Evolutionary conservation across 2,329 filamentous ascomycete species (phyloP).

Genomic region (Waltergamsia citrina): DNA sequence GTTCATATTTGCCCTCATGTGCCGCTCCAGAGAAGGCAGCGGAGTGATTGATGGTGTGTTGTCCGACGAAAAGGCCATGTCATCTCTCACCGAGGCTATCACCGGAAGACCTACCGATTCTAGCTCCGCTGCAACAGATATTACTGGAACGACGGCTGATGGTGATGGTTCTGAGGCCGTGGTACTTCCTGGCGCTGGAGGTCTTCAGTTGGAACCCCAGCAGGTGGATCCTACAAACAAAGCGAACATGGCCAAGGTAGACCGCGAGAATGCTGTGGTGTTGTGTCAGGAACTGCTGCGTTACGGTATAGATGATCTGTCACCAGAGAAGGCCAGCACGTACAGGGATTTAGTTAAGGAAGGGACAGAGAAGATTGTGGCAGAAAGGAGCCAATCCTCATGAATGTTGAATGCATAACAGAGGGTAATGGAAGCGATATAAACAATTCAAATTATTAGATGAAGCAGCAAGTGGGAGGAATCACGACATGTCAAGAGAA

Average conservation of each 20-base stretch:
- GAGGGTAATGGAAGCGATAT: not conserved
- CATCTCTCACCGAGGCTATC: constrained; percentile 34
- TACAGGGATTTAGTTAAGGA: constrained; percentile 39
- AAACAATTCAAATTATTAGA: not conserved
- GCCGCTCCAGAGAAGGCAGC: constrained; percentile 39
- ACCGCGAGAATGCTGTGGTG: constrained; percentile 53
- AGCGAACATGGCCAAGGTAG: constrained; percentile 37
- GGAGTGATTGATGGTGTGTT: constrained; percentile 32
- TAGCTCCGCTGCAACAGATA: not conserved
- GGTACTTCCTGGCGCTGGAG: constrained; percentile 6
- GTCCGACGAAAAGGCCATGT: constrained; percentile 28
- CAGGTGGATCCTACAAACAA: constrained; percentile 32
- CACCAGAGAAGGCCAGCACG: constrained; percentile 23
- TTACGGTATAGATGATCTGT: constrained; percentile 28
- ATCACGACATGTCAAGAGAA: constrained; percentile 4
- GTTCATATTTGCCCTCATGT: constrained; percentile 54
- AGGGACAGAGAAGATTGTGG: constrained; percentile 35
- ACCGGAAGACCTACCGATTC: constrained; percentile 21
- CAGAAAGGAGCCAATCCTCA: constrained; percentile 11
- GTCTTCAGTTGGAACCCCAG: constrained; percentile 33
- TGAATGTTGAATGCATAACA: not conserved
- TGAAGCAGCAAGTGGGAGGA: not conserved
- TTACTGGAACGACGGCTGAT: constrained; percentile 2
- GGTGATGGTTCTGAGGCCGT: constrained; percentile 15
- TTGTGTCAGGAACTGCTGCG: constrained; percentile 45